Base-by-base conservation (phyloP, 164 flowering plant species). In the Aristolochia californica region DNA sequence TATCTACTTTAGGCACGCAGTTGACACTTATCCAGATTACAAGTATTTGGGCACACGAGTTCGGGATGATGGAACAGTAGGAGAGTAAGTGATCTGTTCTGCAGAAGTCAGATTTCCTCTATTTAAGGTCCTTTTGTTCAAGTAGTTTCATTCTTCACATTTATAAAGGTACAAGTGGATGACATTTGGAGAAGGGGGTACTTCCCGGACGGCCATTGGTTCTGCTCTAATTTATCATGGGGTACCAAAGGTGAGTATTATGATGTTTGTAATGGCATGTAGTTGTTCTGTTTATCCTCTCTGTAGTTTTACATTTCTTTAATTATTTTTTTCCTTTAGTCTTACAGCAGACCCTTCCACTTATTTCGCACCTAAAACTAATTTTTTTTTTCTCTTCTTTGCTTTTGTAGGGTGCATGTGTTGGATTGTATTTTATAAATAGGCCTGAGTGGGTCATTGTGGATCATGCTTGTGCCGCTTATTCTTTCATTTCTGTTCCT, bases 391-490 rank as follows among this genome's bases (percentile, higher is more conserved):
- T 53, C 4, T 25, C 4, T 43, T n/a, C 53, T 58, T 59, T 30
- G 58, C 22, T 58, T 66, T 50, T 47, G 26, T 77, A 94, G 99
- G 97, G 89, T 66, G 75, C 94, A 60, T 66, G 74, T 57, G 62
- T 94, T 66, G 99, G 99, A 56, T 60, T 90, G 23, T 94, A 90
- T 62, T 86, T 94, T 57, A 79, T 90, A 57, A 94, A 94, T 78
- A 79, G 94, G 67, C 97, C 99, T 38, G 99, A 94, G 76, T 94
- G 99, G 99, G 52, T 84, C 34, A 78, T 94, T 67, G 88, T 84
- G 63, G 99, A 94, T 74, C 97, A 94, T 78, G 96, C 99, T 43
- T 94, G 99, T 79, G 80, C 97, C 16, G 95, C 99, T 47, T 94
- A 86, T 79, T 94, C 99, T 18, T 83, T 58, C 63, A 67, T 82